A percentile compares a stretch with the other conserved stretches of the same genome.
phyloP scores from a whole-genome alignment of 768 basidiomycete genomes.

The Podaxis pistillaris region DNA sequence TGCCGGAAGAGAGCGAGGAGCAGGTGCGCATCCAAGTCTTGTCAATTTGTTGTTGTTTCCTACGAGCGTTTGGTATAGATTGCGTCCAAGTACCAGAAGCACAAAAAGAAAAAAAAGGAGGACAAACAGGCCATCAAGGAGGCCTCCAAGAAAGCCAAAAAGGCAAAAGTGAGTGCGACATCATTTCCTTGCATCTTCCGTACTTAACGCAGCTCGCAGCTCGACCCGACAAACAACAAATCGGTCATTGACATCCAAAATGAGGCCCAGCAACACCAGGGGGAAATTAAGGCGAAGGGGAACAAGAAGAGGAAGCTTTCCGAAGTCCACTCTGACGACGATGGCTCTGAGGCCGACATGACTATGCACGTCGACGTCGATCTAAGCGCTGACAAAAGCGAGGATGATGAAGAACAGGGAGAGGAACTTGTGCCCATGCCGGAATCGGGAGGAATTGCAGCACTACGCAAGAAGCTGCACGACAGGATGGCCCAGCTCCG shows the following conservation, averaged over 20 bases:
- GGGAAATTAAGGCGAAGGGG: slow-evolving; percentile 25
- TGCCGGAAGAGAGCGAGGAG: slow-evolving; percentile 62
- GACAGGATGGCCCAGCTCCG: slow-evolving; percentile 72
- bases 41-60: not conserved
- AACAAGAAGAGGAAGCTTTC: slow-evolving; percentile 48
- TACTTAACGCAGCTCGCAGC: slow-evolving; percentile 41
- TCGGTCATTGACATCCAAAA: slow-evolving; percentile 68
- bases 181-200: slow-evolving; percentile 1
- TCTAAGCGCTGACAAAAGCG: slow-evolving; percentile 34
- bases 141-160: slow-evolving; percentile 83
- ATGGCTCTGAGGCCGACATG: slow-evolving; percentile 24
- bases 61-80: slow-evolving; percentile 29
- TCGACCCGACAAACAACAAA: slow-evolving; percentile 91
- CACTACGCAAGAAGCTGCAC: slow-evolving; percentile 72
- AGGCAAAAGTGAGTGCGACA: slow-evolving; percentile 64
- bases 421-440: slow-evolving; percentile 64
- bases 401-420: slow-evolving; percentile 26
- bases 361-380: slow-evolving; percentile 40
- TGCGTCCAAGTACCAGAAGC: slow-evolving; percentile 76
- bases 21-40: slow-evolving; percentile 42
- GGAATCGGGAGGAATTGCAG: slow-evolving; percentile 54
- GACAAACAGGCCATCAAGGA: slow-evolving; percentile 88
- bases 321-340: slow-evolving; percentile 26
- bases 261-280: slow-evolving; percentile 36
- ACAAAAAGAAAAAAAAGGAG: slow-evolving; percentile 82